Evolutionary conservation across 225 moss, liverwort and hornwort genomes (phyloP), one percentile per base, ranked within the genome.

Genomic region (Physcomitrium patens): DNA sequence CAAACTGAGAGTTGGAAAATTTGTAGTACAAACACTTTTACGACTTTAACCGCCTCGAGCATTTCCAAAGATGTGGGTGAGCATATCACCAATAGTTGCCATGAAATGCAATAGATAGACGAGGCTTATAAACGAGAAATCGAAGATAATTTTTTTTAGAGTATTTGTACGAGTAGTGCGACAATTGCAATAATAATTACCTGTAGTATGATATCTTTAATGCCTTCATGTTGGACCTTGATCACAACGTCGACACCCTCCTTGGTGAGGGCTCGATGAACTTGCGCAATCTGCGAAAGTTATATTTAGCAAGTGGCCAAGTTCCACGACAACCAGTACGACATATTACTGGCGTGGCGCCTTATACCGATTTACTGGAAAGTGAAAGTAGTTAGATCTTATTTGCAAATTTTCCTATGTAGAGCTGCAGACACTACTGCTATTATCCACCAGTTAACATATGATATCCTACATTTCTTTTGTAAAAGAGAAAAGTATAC

Each of bases 221-320:
- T 92, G 63, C 92, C 96, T 57, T 88, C 72, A 65, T 96, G 96
- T 52, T 96, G 96, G 22, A 96, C 88, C 70, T 96, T 96, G 65
- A 96, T 94, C 69, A 96, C 96, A 16, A 96, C 86, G 63, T 92
- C 85, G 57, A 82, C 49, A 60, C 96, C 96, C 4, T 94, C 92
- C 70, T 84, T 92, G 12, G 94, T 94, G 68, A 84, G 81, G 81
- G 96, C 96, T 76, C 84, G 87, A 76, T 96, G 96, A 50, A 96
- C 96, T 84, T 96, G 96, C 45, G 96, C 96, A 85, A 96, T 96
- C 96, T 96, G 93, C 77, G 57, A 57, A 65, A 48, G 0, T 47
- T 48, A 5, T 17, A 10, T 60, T 84, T 58, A 72, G 51, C 41
- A 80, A 70, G 54, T 79, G 28, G 23, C 50, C 49, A 73, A 6